A percentile compares a stretch with the other conserved stretches of the same genome.
phyloP scores from a whole-genome alignment of 75 land plant genomes.

The Isoetes taiwanensis region DNA sequence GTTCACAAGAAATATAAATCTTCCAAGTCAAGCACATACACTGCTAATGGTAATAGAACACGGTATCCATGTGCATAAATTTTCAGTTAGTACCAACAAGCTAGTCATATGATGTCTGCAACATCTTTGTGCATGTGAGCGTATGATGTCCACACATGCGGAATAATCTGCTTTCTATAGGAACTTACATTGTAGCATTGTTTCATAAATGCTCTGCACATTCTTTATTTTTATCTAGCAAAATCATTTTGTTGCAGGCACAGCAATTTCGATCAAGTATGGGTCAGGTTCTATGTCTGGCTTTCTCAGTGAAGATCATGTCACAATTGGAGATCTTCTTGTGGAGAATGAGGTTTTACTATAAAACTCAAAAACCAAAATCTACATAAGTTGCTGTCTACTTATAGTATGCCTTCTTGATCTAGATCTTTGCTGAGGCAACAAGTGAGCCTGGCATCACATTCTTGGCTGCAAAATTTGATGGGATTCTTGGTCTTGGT shows the following conservation, averaged over 20 bases:
- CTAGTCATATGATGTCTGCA: too few relatives aligned
- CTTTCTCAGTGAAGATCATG: conserved; percentile 36
- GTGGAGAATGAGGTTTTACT: conserved; percentile 34
- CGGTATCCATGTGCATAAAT: too few relatives aligned
- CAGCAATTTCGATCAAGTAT: conserved; percentile 37
- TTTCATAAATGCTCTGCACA: too few relatives aligned
- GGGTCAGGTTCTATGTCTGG: conserved; percentile 51
- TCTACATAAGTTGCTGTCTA: too few relatives aligned
- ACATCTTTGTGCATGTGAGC: too few relatives aligned
- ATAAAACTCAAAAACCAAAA: neutral
- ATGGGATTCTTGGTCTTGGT: conserved; percentile 92
- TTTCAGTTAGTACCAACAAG: too few relatives aligned
- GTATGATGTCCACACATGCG: too few relatives aligned
- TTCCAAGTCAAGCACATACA: conserved; percentile 49
- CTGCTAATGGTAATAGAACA: conserved; percentile 51
- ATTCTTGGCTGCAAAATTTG: conserved; percentile 68
- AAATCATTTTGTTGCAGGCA: too few relatives aligned
- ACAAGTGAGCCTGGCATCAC: conserved; percentile 61
- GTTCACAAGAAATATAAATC: conserved; percentile 62
- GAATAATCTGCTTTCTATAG: too few relatives aligned
- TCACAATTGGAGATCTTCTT: conserved; percentile 39
- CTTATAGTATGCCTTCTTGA: too few relatives aligned
- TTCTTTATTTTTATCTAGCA: too few relatives aligned
- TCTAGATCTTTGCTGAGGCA: conserved; percentile 73
- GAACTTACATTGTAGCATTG: too few relatives aligned